Evolutionary conservation across 2,329 filamentous ascomycete genomes (phyloP), one percentile per base, ranked within the genome.

Genomic region (Hymenoscyphus scutula): DNA sequence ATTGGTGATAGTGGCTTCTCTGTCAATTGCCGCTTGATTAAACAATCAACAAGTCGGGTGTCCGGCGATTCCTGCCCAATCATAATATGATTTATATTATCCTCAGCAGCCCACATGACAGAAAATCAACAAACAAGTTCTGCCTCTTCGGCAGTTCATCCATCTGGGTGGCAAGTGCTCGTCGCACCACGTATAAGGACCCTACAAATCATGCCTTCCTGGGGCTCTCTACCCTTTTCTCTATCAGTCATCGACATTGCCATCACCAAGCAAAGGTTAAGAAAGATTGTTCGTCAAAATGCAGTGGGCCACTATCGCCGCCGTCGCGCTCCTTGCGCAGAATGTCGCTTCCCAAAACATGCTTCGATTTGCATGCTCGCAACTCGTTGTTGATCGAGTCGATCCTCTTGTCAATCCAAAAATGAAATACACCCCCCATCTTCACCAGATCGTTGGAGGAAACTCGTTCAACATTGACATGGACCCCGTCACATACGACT

Each of bases 271-370:
- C 54, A 41, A 60, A 56, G 34, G 53, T 53, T 53, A 63, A 57
- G 51, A 58, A 37, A 57, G 38, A 60, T 23, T 54, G 23, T 32
- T 41, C 41, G 54, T 63, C 68, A 73, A 68, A 67, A 75, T 74
- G 73, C 73, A 75, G 71, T 72, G 73, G 72, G 70, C 71, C 63
- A 65, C 70, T 58, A 62, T 74, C 66, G 70, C 71, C 65, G 72
- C 71, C 61, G 70, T 69, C 17, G 71, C 71, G 63, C 70, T 76
- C 45, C 68, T 75, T 32, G 68, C 72, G 67, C 69, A 73, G 27
- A 67, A 71, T 67, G 74, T 67, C 62, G 70, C 73, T 51, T 72
- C 70, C 55, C 62, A 65, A 59, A 59, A 59, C 51, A 68, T 68
- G 62, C 67, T 68, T 59, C 63, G 67, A 32, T 68, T 68, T 59